phyloP scores from a whole-genome alignment of 345 rosid genomes.

The Heritiera littoralis region DNA sequence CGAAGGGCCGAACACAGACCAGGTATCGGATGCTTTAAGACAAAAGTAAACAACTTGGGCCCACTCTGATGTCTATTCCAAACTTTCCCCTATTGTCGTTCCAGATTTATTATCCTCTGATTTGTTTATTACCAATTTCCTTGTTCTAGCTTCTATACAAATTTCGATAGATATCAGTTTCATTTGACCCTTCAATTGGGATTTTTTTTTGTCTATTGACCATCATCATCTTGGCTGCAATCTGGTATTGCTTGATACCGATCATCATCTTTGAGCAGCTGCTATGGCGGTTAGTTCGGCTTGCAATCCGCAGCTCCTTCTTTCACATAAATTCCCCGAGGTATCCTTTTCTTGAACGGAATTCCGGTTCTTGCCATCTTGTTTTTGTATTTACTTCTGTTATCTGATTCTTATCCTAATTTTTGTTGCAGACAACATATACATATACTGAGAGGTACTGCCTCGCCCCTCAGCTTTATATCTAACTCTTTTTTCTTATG shows the following conservation, averaged over 20 bases:
- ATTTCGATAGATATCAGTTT: neutral
- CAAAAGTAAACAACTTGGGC: neutral
- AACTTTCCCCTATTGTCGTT: neutral
- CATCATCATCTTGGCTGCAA: neutral
- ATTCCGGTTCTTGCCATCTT: neutral
- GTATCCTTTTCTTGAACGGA: constrained; percentile 28
- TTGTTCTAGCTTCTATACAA: neutral
- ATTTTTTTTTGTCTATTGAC: neutral
- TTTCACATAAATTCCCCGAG: constrained; percentile 72
- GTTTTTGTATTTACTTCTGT: neutral
- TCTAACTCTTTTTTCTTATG: neutral
- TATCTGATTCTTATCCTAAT: neutral
- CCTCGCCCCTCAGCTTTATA: neutral
- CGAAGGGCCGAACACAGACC: neutral
- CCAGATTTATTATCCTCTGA: neutral
- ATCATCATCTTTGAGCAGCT: neutral
- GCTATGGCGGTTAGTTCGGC: constrained; percentile 44
- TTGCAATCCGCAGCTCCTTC: constrained; percentile 50
- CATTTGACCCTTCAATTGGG: neutral
- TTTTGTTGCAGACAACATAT: constrained; percentile 42
- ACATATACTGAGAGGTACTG: constrained; percentile 64
- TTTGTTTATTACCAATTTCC: neutral
- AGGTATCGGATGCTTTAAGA: too few species aligned
- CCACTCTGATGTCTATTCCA: neutral
- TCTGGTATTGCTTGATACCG: neutral